Percentiles rank a stretch among this genome's conserved stretches.
These are phyloP conservation scores for Sergeia podlipaevii DNA, from an alignment of 208 protist genomes.

Conservation along the genomic window DNA sequence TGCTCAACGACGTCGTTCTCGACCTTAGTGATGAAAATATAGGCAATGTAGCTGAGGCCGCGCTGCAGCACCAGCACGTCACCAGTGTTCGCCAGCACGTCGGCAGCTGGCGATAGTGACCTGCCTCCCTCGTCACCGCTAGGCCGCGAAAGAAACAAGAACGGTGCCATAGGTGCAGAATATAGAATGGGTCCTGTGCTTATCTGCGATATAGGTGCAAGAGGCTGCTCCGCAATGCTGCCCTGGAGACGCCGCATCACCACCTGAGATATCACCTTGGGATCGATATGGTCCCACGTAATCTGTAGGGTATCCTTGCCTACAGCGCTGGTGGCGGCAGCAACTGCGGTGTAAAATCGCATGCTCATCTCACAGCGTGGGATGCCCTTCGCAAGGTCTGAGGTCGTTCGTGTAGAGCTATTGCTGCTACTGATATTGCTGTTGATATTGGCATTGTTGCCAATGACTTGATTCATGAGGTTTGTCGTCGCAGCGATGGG, in stretches of 20 bases:
- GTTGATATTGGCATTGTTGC: no score
- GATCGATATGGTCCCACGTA: slow-evolving; percentile 45
- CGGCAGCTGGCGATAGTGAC: no score
- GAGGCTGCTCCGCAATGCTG: slow-evolving; percentile 1
- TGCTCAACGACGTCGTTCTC: slow-evolving; percentile 2
- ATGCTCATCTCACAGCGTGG: no score
- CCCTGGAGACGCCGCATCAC: slow-evolving; percentile 9
- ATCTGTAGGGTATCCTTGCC: slow-evolving; percentile 36
- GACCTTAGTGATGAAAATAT: slow-evolving; percentile 6
- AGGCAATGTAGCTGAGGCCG: neutral
- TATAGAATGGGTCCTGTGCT: no score
- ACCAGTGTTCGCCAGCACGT: neutral
- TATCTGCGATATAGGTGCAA: neutral
- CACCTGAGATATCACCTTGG: slow-evolving; percentile 9
- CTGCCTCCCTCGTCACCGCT: neutral
- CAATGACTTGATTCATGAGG: no score
- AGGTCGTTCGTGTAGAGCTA: no score
- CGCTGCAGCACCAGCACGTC: neutral
- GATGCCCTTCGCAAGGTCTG: no score
- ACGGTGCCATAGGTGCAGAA: neutral
- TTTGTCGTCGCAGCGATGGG: no score
- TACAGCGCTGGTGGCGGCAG: slow-evolving; percentile 5
- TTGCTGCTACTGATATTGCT: no score
- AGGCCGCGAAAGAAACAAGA: slow-evolving; percentile 1
- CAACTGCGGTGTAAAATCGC: slow-evolving; percentile 11